Evolutionary conservation across 371 early-diverging fungal genomes (phyloP).

Genomic region (Actinomortierella wolfii): DNA sequence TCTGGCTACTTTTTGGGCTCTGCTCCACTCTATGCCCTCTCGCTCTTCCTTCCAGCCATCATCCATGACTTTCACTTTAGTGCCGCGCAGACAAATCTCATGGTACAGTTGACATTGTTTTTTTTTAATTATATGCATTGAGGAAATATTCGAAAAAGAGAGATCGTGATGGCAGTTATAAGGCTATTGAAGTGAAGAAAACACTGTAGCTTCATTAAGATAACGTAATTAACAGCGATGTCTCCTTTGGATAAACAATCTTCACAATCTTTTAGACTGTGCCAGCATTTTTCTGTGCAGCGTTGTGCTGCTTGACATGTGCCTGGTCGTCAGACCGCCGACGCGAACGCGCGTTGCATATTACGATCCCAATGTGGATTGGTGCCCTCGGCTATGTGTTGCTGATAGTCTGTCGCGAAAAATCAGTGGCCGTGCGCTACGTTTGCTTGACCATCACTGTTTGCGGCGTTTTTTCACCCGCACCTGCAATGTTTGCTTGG

Average conservation of each 20-base stretch:
- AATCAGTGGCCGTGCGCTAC: slow-evolving; percentile 47
- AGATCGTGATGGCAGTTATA: too few species aligned
- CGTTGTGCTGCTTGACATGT: too few species aligned
- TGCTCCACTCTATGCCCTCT: slow-evolving; percentile 64
- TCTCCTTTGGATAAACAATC: too few species aligned
- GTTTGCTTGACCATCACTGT: slow-evolving; percentile 58
- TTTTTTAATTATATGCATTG: too few species aligned
- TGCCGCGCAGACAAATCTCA: too few species aligned
- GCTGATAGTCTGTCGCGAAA: slow-evolving; percentile 51
- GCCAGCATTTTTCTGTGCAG: too few species aligned
- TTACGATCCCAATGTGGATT: slow-evolving; percentile 60
- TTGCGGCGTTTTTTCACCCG: slow-evolving; percentile 58
- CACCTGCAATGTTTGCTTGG: slow-evolving; percentile 67
- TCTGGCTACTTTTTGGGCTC: slow-evolving; percentile 59
- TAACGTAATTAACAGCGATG: too few species aligned
- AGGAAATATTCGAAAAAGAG: too few species aligned
- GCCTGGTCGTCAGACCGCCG: slow-evolving; percentile 68
- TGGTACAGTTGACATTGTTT: too few species aligned
- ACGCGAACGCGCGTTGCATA: slow-evolving; percentile 66
- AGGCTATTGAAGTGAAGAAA: too few species aligned
- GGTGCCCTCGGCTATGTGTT: slow-evolving; percentile 70
- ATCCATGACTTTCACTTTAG: slow-evolving; percentile 41
- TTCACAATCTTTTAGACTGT: too few species aligned
- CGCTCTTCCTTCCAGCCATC: slow-evolving; percentile 70
- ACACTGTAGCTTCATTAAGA: too few species aligned